Conservation (phyloP, 2,329 filamentous ascomycete species). For the Apiospora pterosperma region DNA sequence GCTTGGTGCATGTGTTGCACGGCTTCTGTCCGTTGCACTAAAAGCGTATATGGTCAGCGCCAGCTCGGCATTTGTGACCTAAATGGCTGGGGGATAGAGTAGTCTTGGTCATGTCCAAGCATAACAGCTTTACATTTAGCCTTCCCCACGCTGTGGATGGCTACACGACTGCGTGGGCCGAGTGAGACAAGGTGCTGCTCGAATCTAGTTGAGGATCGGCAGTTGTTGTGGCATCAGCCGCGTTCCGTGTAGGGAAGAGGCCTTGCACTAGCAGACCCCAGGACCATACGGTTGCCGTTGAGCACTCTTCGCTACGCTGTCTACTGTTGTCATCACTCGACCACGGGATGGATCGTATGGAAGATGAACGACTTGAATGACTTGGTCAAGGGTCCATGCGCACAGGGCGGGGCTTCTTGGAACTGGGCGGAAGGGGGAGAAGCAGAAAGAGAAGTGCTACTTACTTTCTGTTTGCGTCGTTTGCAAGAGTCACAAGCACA, state of each 20-base stretch:
- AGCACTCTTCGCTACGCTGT: background rate
- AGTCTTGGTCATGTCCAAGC: background rate
- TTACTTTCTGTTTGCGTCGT: constrained; percentile 64
- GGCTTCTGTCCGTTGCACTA: constrained; percentile 58
- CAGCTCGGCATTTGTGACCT: background rate
- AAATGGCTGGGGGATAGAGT: constrained; percentile 5
- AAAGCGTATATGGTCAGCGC: constrained; percentile 6
- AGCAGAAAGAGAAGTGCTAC: constrained; percentile 16
- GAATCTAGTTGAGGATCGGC: background rate
- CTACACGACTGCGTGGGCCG: constrained; percentile 17
- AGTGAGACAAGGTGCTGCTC: constrained; percentile 14
- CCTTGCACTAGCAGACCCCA: background rate
- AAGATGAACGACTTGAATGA: background rate
- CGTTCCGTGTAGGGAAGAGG: background rate
- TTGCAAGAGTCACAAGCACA: constrained; percentile 65
- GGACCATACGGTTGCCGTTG: background rate
- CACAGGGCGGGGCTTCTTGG: background rate
- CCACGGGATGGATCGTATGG: background rate
- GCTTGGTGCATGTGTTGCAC: constrained; percentile 57
- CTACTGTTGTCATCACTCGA: background rate
- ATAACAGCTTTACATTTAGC: constrained; percentile 7
- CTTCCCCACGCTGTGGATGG: constrained; percentile 10
- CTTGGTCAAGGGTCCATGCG: background rate
- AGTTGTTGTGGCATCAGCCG: background rate
- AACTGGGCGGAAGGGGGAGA: background rate